Base-by-base conservation (phyloP, 2,329 filamentous ascomycete genomes). In the Claviceps fusiformis region DNA sequence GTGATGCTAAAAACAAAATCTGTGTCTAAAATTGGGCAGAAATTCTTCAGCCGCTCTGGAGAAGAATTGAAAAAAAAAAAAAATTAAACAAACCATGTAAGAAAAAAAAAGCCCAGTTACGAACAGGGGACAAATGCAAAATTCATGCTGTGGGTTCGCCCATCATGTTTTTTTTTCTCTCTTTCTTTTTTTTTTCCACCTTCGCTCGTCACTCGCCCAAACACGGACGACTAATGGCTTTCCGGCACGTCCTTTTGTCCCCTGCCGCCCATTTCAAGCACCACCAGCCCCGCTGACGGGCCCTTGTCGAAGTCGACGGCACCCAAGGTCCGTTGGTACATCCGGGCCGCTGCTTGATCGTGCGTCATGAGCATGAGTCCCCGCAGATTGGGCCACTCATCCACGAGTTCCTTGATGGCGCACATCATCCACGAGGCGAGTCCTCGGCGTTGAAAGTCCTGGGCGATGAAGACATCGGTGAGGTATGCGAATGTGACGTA, bases 391-490 rank as follows among this genome's bases (percentile, higher is more conserved):
- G 81, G 76, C 76, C 85, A 81, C 35, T 71, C 71, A 27, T 73
- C 67, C 43, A 81, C 63, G 3, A 78, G 66, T 60, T 86, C 81
- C 59, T 80, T 75, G 56, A 85, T 68, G 60, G 78, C 82, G 5
- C 71, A 67, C 65, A 87, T 77, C 63, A 88, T 68, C 82, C 83
- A 88, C 47, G 71, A 76, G 3, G 81, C 85, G 1, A 89, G 71
- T 0, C 85, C 84, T 10, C 74, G 71, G 5, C 78, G 75, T 63
- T 85, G 82, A 61, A 81, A 79, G 44, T 76, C 73, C 0, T 77
- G 72, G 3, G 80, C 65, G 27, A 88, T 72, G 65, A 85, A 88
- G 24, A 87, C 80, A 62, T 88, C 85, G 31, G 84, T 85, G 54
- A 74, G 68, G 56, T 86, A 89, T 39, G 78, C 82, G 61, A 87